phyloP scores from a whole-genome alignment of 176 grass and related monocot genomes.

The Tillandsia leiboldiana region DNA sequence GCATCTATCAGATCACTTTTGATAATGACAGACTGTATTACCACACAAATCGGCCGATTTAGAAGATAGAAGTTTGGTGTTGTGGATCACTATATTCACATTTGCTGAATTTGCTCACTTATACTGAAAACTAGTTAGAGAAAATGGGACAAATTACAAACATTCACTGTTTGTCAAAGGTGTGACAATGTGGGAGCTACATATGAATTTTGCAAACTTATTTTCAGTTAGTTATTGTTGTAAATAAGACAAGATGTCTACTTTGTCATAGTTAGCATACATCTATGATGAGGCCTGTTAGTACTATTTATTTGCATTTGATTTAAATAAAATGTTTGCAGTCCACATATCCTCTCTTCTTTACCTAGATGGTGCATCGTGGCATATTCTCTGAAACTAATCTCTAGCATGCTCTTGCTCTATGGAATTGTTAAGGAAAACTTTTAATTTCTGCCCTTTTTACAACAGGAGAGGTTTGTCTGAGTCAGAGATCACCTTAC shows the following conservation, averaged over 20 bases:
- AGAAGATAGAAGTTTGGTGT: too few species aligned
- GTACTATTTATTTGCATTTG: background rate
- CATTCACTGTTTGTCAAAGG: too few species aligned
- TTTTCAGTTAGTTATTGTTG: background rate
- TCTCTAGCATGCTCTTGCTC: background rate
- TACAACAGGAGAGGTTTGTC: slow-evolving; percentile 78
- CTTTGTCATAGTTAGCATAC: background rate
- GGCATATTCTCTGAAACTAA: background rate
- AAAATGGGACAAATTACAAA: too few species aligned
- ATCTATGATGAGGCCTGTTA: background rate
- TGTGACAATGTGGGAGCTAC: too few species aligned
- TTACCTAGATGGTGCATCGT: background rate
- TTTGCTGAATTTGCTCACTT: too few species aligned
- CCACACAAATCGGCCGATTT: too few species aligned
- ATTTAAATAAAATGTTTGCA: background rate
- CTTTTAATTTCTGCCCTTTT: slow-evolving; percentile 11
- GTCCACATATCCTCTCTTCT: background rate
- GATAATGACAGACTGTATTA: too few species aligned
- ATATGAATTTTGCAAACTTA: background rate
- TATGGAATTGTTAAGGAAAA: background rate
- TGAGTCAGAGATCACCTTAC: slow-evolving; percentile 73
- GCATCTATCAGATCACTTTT: too few species aligned
- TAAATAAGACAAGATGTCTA: background rate
- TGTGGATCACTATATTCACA: too few species aligned
- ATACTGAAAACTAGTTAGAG: too few species aligned